Evolutionary conservation across 192 early-diverging fungal genomes (phyloP), one percentile per base, ranked within the genome.

Genomic region (Rhizoclosmatium sp.): DNA sequence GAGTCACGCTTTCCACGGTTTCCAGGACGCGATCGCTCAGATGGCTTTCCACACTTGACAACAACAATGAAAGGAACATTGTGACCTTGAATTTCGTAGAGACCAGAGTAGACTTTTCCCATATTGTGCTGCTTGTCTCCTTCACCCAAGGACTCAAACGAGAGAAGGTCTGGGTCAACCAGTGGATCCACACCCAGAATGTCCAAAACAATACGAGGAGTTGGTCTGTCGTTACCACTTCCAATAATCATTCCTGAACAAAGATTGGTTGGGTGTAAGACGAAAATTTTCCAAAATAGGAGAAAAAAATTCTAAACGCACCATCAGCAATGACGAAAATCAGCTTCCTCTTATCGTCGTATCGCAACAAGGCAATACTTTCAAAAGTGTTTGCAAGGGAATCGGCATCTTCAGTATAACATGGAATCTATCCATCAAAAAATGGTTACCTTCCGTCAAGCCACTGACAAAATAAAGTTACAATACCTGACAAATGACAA

Each of bases 91-190:
- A 91, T 86, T 79, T 97, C 95, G 81, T 97, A 96, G 45, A 98
- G 84, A 56, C 97, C 97, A 59, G 95, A 97, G 83, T 99, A 99
- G 40, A 99, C 93, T 85, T 98, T 96, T 90, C 21, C 97, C 91
- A 95, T 95, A 84, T 99, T 99, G 83, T 93, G 89, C 82, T 96
- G 96, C 85, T 92, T 92, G 58, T 87, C 88, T 60, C 96, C 96
- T 79, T 97, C 96, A 51, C 95, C 97, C 10, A 99, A 85, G 16
- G 95, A 93, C 66, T 92, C 85, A 89, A 95, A 99, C 0, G 89
- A 87, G 71, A 94, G 82, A 16, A 94, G 89, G 51, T 93, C 91
- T 2, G 92, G 89, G 64, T 92, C 84, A 51, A 78, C 56, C 60
- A 74, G 82, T 44, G 93, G 92, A 81, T 96, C 95, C 0, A 95